These are phyloP conservation scores for Pleurotus platypus DNA, from an alignment of 768 basidiomycete genomes.

Conservation along the genomic window DNA sequence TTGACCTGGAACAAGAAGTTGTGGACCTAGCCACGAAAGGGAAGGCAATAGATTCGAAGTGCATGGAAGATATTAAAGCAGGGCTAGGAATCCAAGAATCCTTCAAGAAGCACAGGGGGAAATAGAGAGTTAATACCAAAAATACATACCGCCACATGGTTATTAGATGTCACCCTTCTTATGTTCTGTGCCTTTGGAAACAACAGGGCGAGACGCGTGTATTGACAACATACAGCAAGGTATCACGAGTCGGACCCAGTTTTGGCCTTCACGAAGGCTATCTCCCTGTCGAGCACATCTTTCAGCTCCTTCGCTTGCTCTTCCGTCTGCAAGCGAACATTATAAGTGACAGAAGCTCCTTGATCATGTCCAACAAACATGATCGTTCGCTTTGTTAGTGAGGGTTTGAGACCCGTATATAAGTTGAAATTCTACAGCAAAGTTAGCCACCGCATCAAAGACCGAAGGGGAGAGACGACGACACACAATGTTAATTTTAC, in stretches of 20 bases:
- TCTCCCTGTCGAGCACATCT: constrained; percentile 58
- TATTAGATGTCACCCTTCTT: no score
- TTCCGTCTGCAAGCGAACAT: constrained; percentile 57
- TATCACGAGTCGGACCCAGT: constrained; percentile 15
- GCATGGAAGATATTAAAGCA: constrained; percentile 69
- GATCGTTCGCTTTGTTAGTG: constrained; percentile 47
- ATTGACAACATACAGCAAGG: neutral
- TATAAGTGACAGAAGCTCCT: constrained; percentile 56
- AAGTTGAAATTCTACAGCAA: constrained; percentile 68
- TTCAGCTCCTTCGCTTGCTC: constrained; percentile 56
- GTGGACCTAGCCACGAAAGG: constrained; percentile 54
- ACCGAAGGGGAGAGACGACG: neutral
- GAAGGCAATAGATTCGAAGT: constrained; percentile 63
- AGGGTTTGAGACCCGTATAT: constrained; percentile 53
- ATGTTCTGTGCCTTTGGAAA: no score
- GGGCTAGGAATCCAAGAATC: constrained; percentile 74
- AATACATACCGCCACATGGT: neutral
- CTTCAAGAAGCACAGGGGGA: constrained; percentile 74
- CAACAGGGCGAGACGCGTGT: no score
- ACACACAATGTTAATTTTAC: constrained; percentile 72
- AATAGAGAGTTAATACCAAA: constrained; percentile 18
- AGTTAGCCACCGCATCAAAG: constrained; percentile 5
- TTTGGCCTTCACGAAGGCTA: constrained; percentile 43
- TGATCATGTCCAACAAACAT: constrained; percentile 71
- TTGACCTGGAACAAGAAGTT: constrained; percentile 48